Base-by-base conservation (phyloP, 805 yeast genomes). In the Hanseniaspora singularis region DNA sequence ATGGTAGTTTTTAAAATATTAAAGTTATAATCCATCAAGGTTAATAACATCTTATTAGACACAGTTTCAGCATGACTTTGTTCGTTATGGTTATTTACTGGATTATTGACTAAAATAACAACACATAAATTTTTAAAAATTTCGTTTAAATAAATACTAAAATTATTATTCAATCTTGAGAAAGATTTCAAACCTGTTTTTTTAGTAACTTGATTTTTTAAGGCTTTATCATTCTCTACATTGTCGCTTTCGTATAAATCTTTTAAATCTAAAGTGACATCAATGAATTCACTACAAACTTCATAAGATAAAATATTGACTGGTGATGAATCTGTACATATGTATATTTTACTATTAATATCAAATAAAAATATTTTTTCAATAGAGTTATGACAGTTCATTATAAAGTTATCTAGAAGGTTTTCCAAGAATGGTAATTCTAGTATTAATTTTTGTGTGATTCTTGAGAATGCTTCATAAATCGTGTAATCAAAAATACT, bases 201-300 rank as follows among this genome's bases (percentile, higher is more conserved):
- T 31, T 40, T 23, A 7, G 56, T 44, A 33, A 24, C 33, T 33
- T 26, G 42, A 12, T 33, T 24, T 49, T 53, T 40, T 30, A 47
- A 37, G 7, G 46, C 11, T 24, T 27, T 38, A 28, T 7, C 4
- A 28, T 11, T n/a, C n/a, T 37, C 49, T 49, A 34, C 56, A 38
- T 39, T 53, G 32, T 53, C 73, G 73, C 37, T 41, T 18, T 44
- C 48, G 54, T 82, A 81, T 37, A 82, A 61, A 42, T 81, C 82
- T 55, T 85, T 88, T 52, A 92, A 65, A 58, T 92, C 97, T 22
- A 87, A 80, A 3, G 95, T 80, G 14, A 89, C 92, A 61, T 92
- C 97, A 38, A 92, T 89, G 58, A 92, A 92, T 58, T 92, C 97
- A 0, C 96, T 94, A 63, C 97, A 92, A 1, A 89, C 94, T 61